These are phyloP conservation scores for Aureobasidium sp. DNA, from an alignment of 2,329 filamentous ascomycete genomes.

Conservation along the genomic window DNA sequence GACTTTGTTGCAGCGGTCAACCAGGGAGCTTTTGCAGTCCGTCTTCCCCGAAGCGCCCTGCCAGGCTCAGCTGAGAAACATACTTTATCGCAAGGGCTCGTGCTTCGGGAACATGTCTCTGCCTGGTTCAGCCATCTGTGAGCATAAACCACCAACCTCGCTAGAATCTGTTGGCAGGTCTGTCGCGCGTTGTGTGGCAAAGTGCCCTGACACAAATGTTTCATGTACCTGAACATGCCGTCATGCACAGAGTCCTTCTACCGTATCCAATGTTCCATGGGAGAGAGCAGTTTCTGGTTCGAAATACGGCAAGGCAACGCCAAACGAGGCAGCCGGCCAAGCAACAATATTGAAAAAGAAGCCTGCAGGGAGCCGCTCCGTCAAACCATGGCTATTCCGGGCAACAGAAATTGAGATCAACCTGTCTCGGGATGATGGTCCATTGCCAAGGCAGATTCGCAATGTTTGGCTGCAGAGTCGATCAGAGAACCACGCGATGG, in stretches of 20 bases:
- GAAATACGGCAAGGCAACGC: background rate
- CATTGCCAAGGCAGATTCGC: slow-evolving; percentile 7
- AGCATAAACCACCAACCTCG: background rate
- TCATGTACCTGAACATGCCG: background rate
- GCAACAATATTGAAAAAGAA: background rate
- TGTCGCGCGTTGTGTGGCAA: background rate
- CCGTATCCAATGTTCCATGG: background rate
- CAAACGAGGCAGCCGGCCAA: background rate
- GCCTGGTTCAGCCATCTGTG: background rate
- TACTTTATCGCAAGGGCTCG: slow-evolving; percentile 9
- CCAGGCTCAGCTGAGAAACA: background rate
- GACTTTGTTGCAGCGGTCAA: background rate
- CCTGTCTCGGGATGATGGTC: background rate
- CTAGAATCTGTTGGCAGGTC: background rate
- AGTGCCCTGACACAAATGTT: background rate
- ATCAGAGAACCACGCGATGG: background rate
- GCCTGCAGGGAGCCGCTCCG: background rate
- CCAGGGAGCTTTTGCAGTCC: background rate
- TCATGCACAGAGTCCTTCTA: background rate
- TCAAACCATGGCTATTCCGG: background rate
- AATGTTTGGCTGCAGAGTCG: slow-evolving; percentile 4
- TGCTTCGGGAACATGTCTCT: background rate
- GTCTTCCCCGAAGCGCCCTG: background rate
- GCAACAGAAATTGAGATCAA: slow-evolving; percentile 8
- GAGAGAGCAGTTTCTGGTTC: background rate